Base-by-base conservation (phyloP, 23 red algal genomes). In the Gracilariopsis chorda region DNA sequence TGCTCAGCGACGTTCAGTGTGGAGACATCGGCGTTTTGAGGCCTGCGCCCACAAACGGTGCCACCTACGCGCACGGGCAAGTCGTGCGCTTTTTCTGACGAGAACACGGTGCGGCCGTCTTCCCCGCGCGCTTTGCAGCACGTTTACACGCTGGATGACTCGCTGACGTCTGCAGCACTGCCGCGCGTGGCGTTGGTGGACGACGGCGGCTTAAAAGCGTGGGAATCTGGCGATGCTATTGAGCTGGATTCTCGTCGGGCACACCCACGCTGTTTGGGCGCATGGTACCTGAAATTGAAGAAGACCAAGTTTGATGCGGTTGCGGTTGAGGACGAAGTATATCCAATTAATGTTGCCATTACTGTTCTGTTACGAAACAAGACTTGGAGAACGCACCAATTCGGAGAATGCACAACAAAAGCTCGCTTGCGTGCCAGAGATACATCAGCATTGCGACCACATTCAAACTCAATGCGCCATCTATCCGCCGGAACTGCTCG, bases 51-150 rank as follows among this genome's bases (percentile, higher is more conserved):
- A 39, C 58, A 46, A 1, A 63, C 57, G 0, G 45, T 39, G 23
- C 62, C 47, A 0, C n/a, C n/a, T n/a, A 16, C 59, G 36, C 19
- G 20, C n/a, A 0, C 28, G 3, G 33, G 41, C 25, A 34, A 55
- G 55, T 16, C 5, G 10, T 89, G 68, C 3, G 59, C 69, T 19
- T 73, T 69, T 43, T 78, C 85, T 3, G 25, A 48, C 33, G 85
- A 67, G 35, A 47, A 73, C 3, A 89, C 85, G 12, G 72, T 89
- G 17, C 85, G 68, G 19, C 85, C 85, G 37, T 69, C 85, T 23
- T 89, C 85, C 0, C 85, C 85, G 36, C 42, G 21, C 29, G 70
- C 69, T 13, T 63, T 89, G 46, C 48, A 64, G 36, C 64, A 69
- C 3, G 61, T 77, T 19, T 57, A 78, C 19, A 57, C 85, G 21